Percentiles rank a stretch among this genome's conserved stretches.
Evolutionary conservation across 2,329 filamentous ascomycete species (phyloP).

Genomic region (Xylariales sp.): DNA sequence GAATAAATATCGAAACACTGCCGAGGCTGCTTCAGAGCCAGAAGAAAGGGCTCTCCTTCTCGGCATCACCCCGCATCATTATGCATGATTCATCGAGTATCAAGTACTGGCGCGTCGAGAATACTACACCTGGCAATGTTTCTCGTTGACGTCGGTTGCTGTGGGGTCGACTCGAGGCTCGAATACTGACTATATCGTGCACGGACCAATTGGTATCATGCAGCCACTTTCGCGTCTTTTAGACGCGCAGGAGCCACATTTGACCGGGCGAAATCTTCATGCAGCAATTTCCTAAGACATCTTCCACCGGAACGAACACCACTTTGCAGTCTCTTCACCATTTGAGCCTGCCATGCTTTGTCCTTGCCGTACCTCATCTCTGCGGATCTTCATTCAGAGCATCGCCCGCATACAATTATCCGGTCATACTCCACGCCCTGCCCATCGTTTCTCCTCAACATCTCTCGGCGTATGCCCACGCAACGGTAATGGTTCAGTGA

Average conservation of each 20-base stretch:
- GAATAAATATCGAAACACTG: no score
- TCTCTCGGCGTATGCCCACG: conserved; percentile 10
- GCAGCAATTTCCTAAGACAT: background rate
- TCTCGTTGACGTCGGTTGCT: background rate
- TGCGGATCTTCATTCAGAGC: conserved; percentile 44
- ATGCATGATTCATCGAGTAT: conserved; percentile 4
- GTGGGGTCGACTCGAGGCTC: background rate
- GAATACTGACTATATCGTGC: background rate
- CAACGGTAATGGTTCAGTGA: conserved; percentile 9
- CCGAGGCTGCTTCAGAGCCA: no score
- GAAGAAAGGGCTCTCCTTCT: background rate
- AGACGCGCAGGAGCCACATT: conserved; percentile 3
- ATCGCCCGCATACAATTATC: conserved; percentile 28
- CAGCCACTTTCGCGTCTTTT: background rate
- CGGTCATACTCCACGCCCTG: conserved; percentile 12
- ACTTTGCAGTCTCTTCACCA: background rate
- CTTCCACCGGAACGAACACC: background rate
- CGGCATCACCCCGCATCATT: background rate
- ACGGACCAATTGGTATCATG: background rate
- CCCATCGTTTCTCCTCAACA: conserved; percentile 8
- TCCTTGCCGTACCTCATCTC: conserved; percentile 39
- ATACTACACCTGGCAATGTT: background rate
- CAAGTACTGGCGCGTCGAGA: background rate
- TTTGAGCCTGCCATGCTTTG: conserved; percentile 37
- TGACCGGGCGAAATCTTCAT: background rate